Evolutionary conservation across 129 eudicot genomes (phyloP).

Genomic region (Rutidosis leptorrhynchoides): DNA sequence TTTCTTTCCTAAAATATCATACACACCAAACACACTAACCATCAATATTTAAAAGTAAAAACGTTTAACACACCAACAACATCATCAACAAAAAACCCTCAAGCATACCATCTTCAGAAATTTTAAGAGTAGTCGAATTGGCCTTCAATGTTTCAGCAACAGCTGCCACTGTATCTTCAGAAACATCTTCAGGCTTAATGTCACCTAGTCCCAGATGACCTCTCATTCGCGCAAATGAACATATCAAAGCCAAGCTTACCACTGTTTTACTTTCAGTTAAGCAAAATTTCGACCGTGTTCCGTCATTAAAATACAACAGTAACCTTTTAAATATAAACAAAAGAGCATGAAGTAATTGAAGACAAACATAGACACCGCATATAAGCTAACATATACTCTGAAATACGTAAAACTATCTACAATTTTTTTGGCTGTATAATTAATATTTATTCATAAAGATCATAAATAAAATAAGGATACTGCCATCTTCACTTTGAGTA

Average conservation of each 20-base stretch:
- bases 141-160: conserved; percentile 71
- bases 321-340: background rate
- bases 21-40: background rate
- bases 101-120: conserved; percentile 83
- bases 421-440: too few species aligned
- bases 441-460: background rate
- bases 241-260: conserved; percentile 87
- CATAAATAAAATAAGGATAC: conserved; percentile 54
- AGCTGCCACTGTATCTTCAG: conserved; percentile 69
- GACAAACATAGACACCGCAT: too few species aligned
- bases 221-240: conserved; percentile 91
- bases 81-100: background rate
- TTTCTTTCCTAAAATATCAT: conserved; percentile 52
- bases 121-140: conserved; percentile 55
- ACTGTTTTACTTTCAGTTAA: conserved; percentile 53
- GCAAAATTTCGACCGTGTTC: conserved; percentile 24
- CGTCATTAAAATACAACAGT: background rate
- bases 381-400: too few species aligned
- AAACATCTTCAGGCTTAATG: conserved; percentile 60
- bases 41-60: background rate
- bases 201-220: conserved; percentile 70
- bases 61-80: background rate
- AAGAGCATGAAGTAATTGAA: background rate
- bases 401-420: too few species aligned
- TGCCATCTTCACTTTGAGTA: conserved; percentile 62